phyloP scores from a whole-genome alignment of 1,139 yeast genomes.

The Geotrichum carabidarum region DNA sequence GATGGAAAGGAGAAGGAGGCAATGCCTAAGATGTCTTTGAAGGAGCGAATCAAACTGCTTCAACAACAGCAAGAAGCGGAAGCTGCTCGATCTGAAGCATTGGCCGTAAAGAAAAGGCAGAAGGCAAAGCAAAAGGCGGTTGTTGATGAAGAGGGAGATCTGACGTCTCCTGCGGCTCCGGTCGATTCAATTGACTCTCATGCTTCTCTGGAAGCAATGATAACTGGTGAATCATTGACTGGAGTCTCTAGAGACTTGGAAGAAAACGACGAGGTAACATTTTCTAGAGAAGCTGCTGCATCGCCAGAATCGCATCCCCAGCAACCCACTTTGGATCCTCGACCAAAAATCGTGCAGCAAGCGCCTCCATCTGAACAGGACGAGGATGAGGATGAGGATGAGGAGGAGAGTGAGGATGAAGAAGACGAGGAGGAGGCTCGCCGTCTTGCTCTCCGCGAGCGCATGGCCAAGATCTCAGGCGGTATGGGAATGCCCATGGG shows the following conservation, averaged over 20 bases:
- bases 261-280: too few relatives aligned
- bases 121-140: conserved; percentile 31
- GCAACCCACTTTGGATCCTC: too few relatives aligned
- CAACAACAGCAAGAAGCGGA: conserved; percentile 81
- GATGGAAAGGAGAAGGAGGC: conserved; percentile 43
- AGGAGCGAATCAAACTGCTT: conserved; percentile 78
- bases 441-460: conserved; percentile 73
- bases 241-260: background rate
- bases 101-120: conserved; percentile 55
- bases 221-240: conserved; percentile 9
- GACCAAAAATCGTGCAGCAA: too few relatives aligned
- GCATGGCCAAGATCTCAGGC: conserved; percentile 94
- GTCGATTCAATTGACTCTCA: background rate
- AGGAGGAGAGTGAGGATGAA: conserved; percentile 46
- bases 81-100: conserved; percentile 66
- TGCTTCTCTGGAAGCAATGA: conserved; percentile 1
- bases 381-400: conserved; percentile 37
- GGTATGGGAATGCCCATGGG: conserved; percentile 71
- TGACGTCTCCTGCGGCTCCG: background rate
- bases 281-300: too few relatives aligned
- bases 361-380: conserved; percentile 20
- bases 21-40: conserved; percentile 72
- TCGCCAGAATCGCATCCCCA: too few relatives aligned
- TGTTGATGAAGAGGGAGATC: background rate
- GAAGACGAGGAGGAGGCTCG: conserved; percentile 75